Base-by-base conservation (phyloP, 2,329 filamentous ascomycete genomes). In the Lasiodiplodia sp. region DNA sequence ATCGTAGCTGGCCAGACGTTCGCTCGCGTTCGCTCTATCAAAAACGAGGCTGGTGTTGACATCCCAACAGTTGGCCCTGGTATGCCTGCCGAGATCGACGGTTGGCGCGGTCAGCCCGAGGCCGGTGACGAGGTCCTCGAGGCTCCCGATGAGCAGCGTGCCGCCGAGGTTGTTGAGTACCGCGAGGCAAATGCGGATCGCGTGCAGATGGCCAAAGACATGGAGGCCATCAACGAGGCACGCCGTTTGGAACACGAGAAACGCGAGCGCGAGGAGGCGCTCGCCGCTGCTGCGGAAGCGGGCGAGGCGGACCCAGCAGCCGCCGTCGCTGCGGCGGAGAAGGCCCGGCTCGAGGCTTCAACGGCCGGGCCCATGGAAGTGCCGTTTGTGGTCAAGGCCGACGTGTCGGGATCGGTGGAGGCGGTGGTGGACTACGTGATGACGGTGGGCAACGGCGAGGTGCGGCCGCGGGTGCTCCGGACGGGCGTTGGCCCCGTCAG, bases 401-500 rank as follows among this genome's bases (percentile, higher is more conserved):
- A 99, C 75, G 96, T 98, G 21, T 92, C 91, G 70, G 96, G 96
- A 47, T 98, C 95, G 0, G 94, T 94, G 0, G 96, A 99, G 82
- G 96, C 96, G 2, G 91, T 98, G 2, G 85, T 90, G 70, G 91
- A 92, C 60, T 90, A 91, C 10, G 86, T 99, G 69, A 83, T 89
- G 70, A 88, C 91, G 69, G 85, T 97, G 71, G 94, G 94, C 71
- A 97, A 91, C 81, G 89, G 93, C 73, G 93, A 98, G 77, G 90
- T 97, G 49, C 87, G 85, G 38, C 87, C 94, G 16, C 88, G 89
- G 68, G 85, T 99, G 69, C 87, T 99, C 44, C 89, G 91, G 25
- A 91, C 91, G 3, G 88, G 86, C 2, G 91, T 96, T 1, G 96
- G 96, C 1, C 85, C 89, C 28, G 86, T 98, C 52, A 88, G 87